Evolutionary conservation across 1,284 basidiomycete species (phyloP).

Genomic region (Rhizopogon parksii): DNA sequence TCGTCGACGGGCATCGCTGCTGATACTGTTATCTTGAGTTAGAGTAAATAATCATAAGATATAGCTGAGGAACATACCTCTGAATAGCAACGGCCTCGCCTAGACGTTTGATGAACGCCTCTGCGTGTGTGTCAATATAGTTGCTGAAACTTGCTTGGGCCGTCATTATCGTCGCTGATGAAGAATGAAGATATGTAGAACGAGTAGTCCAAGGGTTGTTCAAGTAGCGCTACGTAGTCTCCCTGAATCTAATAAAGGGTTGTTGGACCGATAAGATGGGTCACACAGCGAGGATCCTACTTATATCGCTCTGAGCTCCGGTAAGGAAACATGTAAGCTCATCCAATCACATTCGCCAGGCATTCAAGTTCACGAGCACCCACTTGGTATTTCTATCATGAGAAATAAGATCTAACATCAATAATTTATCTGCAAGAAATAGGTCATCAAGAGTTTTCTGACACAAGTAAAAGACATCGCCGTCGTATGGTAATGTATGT

Average conservation of each 20-base stretch:
- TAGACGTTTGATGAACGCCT: slow-evolving; percentile 72
- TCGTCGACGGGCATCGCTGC: slow-evolving; percentile 60
- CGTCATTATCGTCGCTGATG: slow-evolving; percentile 18
- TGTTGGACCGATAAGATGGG: not conserved
- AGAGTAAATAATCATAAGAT: not conserved
- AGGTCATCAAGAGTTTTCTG: too few species aligned
- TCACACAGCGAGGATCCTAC: not conserved
- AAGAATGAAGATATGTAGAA: not conserved
- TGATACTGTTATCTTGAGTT: slow-evolving; percentile 41
- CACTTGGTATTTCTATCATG: not conserved
- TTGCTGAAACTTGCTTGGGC: slow-evolving; percentile 44
- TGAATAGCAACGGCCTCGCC: slow-evolving; percentile 84
- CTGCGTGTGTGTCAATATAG: slow-evolving; percentile 68
- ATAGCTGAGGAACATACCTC: slow-evolving; percentile 48
- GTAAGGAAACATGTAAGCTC: not conserved
- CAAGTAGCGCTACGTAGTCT: too few species aligned
- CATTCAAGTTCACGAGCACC: not conserved
- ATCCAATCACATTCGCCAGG: not conserved
- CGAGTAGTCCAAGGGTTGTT: not conserved
- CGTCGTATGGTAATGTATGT: not conserved
- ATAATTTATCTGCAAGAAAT: not conserved
- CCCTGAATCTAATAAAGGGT: not conserved
- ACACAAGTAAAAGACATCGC: not conserved
- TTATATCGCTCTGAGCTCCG: not conserved
- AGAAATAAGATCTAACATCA: not conserved